Conservation (phyloP, 805 yeast genomes). For the Ogataea angusta region DNA sequence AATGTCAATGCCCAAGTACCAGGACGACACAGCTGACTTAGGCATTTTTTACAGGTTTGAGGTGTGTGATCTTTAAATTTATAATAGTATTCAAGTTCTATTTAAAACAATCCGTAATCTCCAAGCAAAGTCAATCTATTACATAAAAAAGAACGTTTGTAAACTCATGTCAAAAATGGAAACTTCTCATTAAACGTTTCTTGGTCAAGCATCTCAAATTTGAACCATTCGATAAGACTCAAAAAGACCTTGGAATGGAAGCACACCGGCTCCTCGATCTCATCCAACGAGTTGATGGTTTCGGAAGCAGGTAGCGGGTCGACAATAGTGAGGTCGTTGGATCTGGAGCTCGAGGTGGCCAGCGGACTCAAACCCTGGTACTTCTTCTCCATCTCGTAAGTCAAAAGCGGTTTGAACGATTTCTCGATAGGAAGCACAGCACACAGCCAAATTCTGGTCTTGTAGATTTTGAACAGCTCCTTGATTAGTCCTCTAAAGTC, state of each 20-base stretch:
- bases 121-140: slow-evolving; percentile 8
- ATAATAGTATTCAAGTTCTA: not conserved
- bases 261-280: slow-evolving; percentile 39
- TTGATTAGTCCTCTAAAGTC: slow-evolving; percentile 73
- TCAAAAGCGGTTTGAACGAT: slow-evolving; percentile 29
- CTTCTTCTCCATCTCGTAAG: slow-evolving; percentile 29
- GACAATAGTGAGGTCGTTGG: slow-evolving; percentile 30
- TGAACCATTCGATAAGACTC: slow-evolving; percentile 44
- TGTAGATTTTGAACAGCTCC: slow-evolving; percentile 70
- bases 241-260: slow-evolving; percentile 51
- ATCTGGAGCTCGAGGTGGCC: slow-evolving; percentile 31
- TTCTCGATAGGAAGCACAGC: slow-evolving; percentile 52
- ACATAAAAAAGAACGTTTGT: not conserved
- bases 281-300: slow-evolving; percentile 38
- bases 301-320: slow-evolving; percentile 35
- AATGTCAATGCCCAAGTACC: slow-evolving; percentile 18
- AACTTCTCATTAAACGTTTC: slow-evolving; percentile 29
- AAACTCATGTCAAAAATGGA: slow-evolving; percentile 8
- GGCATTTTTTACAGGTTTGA: not conserved
- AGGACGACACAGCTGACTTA: not conserved
- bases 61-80: slow-evolving; percentile 1
- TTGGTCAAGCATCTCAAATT: slow-evolving; percentile 35
- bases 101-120: not conserved
- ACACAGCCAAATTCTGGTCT: slow-evolving; percentile 81
- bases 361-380: slow-evolving; percentile 13